Conservation (phyloP, 495 filamentous ascomycete genomes). For the Umbilicaria muhlenbergii region DNA sequence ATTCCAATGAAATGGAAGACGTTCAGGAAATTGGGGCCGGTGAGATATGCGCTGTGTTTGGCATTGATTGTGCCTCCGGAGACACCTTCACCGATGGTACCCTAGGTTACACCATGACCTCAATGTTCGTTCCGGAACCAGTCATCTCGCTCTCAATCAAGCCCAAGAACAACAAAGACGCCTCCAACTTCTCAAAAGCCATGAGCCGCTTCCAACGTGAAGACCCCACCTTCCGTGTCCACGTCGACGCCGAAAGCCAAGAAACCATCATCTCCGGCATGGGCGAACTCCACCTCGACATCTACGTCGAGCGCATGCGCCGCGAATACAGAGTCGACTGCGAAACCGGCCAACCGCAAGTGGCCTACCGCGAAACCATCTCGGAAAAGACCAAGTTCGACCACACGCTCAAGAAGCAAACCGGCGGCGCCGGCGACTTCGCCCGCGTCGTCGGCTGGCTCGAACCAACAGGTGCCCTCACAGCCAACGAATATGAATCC, state of each 20-base stretch:
- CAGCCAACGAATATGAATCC: constrained; percentile 72
- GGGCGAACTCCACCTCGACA: constrained; percentile 93
- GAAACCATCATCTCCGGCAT: constrained; percentile 98
- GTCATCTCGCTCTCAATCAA: constrained; percentile 97
- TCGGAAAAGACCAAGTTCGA: constrained; percentile 65
- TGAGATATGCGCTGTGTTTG: constrained; percentile 97
- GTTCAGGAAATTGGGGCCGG: constrained; percentile 81
- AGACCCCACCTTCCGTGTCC: constrained; percentile 94
- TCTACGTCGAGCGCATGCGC: constrained; percentile 96
- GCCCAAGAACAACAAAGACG: constrained; percentile 86
- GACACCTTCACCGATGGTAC: constrained; percentile 96
- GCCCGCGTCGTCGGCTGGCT: constrained; percentile 87
- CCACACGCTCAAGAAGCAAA: constrained; percentile 90
- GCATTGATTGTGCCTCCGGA: constrained; percentile 93
- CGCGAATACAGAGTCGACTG: constrained; percentile 95
- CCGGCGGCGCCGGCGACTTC: constrained; percentile 90
- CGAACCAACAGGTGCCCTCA: constrained; percentile 62
- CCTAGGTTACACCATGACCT: constrained; percentile 90
- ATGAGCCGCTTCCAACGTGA: constrained; percentile 98
- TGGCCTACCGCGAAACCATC: constrained; percentile 95
- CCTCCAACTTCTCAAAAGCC: constrained; percentile 90
- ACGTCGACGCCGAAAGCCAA: constrained; percentile 75
- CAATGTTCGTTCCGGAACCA: constrained; percentile 97
- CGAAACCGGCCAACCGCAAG: constrained; percentile 88
- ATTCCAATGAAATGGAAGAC: constrained; percentile 99